These are phyloP conservation scores for Diaporthe eres DNA, from an alignment of 2,329 filamentous ascomycete genomes.

Conservation along the genomic window DNA sequence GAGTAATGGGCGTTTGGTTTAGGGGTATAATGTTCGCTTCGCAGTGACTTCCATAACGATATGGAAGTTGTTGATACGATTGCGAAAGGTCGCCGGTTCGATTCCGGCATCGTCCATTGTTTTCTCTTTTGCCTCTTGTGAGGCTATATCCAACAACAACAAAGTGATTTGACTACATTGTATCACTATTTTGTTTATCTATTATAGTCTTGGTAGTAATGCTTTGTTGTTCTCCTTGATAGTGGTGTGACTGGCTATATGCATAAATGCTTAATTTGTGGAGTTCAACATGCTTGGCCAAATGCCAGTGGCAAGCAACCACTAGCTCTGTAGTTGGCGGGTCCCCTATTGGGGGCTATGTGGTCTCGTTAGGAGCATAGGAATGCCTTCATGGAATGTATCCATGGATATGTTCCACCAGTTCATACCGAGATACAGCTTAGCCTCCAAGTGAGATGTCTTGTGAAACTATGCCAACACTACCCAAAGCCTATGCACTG, in stretches of 20 bases:
- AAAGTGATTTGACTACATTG: not conserved
- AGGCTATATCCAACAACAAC: not conserved
- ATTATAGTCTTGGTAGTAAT: too few species aligned
- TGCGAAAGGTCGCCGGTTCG: slow-evolving; percentile 34
- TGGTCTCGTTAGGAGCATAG: not conserved
- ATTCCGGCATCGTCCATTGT: slow-evolving; percentile 29
- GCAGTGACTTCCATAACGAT: not conserved
- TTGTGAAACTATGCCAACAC: too few species aligned
- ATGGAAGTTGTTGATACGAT: too few species aligned
- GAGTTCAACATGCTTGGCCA: too few species aligned
- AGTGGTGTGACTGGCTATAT: too few species aligned
- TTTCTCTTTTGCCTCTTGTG: not conserved
- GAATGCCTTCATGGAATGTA: not conserved
- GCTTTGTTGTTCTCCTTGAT: too few species aligned
- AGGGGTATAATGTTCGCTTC: slow-evolving; percentile 35
- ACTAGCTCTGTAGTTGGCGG: too few species aligned
- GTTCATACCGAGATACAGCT: not conserved
- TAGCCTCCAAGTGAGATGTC: not conserved
- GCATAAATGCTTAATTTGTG: too few species aligned
- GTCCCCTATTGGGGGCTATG: too few species aligned
- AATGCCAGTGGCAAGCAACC: too few species aligned
- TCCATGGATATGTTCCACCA: not conserved
- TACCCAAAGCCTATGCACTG: too few species aligned
- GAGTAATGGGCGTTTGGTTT: slow-evolving; percentile 26
- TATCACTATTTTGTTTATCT: too few species aligned